phyloP scores from a whole-genome alignment of 306 rosid species.

The Alnus rubra region DNA sequence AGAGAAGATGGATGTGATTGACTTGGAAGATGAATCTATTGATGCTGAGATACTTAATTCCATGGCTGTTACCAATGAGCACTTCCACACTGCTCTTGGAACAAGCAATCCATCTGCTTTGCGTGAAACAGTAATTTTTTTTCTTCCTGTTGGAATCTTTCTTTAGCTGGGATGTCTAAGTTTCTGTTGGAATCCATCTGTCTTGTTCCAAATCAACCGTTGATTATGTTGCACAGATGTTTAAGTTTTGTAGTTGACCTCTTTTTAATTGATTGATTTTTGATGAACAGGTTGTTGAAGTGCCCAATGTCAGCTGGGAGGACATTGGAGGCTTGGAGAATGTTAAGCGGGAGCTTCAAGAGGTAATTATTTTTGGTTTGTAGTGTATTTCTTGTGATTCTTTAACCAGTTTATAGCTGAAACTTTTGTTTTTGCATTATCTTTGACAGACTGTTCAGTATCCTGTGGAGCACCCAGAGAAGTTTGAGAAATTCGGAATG shows the following conservation, averaged over 20 bases:
- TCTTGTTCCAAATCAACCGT: neutral
- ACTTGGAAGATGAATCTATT: constrained; percentile 65
- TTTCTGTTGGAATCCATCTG: too few species aligned
- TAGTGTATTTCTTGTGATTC: constrained; percentile 1
- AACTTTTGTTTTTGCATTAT: constrained; percentile 9
- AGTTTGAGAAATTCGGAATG: constrained; percentile 63
- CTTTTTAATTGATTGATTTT: constrained; percentile 16
- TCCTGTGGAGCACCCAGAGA: constrained; percentile 64
- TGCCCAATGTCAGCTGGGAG: constrained; percentile 59
- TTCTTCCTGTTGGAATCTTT: neutral
- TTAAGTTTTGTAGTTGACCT: neutral
- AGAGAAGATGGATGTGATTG: constrained; percentile 72
- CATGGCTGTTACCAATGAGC: constrained; percentile 67
- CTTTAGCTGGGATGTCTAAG: neutral
- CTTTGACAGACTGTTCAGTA: constrained; percentile 54
- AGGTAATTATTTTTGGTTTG: constrained; percentile 30
- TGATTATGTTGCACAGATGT: constrained; percentile 3
- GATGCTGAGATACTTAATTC: constrained; percentile 67
- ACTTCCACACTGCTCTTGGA: constrained; percentile 73
- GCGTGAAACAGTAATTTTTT: constrained; percentile 60
- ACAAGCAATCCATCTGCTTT: constrained; percentile 73
- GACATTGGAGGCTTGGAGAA: constrained; percentile 66
- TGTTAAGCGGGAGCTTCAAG: constrained; percentile 63
- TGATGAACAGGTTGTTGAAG: constrained; percentile 50
- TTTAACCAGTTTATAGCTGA: neutral